Evolutionary conservation across 257 asterid genomes (phyloP), one percentile per base, ranked within the genome.

Genomic region (Penstemon eatonii): DNA sequence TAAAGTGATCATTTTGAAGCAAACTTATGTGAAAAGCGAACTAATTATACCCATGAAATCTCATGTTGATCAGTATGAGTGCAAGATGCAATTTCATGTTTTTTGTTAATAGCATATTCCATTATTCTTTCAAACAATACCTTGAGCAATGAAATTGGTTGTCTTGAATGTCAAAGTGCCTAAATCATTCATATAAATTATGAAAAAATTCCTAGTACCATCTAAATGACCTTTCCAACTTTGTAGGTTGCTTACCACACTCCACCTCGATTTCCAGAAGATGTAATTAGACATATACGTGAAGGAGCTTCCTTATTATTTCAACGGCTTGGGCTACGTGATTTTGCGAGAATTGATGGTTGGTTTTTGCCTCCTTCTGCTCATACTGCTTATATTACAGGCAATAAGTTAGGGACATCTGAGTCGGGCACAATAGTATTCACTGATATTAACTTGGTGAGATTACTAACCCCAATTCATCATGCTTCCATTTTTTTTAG

Each of bases 291-390:
- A 77, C 76, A 60, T 76, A 88, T 90, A 53, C 95, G 96, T 64
- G 86, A 88, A 77, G 97, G 97, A 70, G 96, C 97, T 38, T 84
- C 96, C 50, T 74, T 79, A 59, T 78, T 90, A 72, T 90, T 90
- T 74, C 82, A 86, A 79, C 77, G 60, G 52, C 96, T 90, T 79
- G 96, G 92, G 62, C 86, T 90, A 56, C 87, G 85, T 65, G 96
- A 90, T 81, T 90, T 90, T 86, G 97, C 96, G 75, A 82, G 97
- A 75, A 90, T 90, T 41, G 97, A 90, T 78, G 97, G 97, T 60
- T 90, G 97, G 96, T 83, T 81, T 83, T 76, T 90, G 81, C 95
- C 92, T 11, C 82, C 82, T 63, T 78, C 84, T 62, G 70, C 85
- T 71, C 71, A 79, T 79, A 70, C 81, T 66, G 76, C 84, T 56